phyloP scores from a whole-genome alignment of 805 yeast genomes.

The Ogataea angusta region DNA sequence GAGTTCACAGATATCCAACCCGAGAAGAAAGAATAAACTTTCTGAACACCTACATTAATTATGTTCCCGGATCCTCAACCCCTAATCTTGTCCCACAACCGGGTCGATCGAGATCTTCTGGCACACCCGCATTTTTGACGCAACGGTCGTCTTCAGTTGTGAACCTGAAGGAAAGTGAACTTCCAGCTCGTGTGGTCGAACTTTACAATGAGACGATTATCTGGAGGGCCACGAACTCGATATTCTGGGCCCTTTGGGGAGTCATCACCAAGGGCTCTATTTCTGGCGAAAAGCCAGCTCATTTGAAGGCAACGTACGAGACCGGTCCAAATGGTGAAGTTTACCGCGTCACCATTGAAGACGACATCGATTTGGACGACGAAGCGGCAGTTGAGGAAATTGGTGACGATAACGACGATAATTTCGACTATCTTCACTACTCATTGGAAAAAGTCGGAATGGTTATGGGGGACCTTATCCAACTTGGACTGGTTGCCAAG shows the following conservation, averaged over 20 bases:
- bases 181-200: slow-evolving; percentile 38
- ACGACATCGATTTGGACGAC: slow-evolving; percentile 26
- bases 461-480: slow-evolving; percentile 70
- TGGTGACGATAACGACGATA: slow-evolving; percentile 43
- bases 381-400: slow-evolving; percentile 27
- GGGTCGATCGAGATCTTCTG: slow-evolving; percentile 4
- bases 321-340: slow-evolving; percentile 57
- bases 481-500: slow-evolving; percentile 49
- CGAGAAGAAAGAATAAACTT: slow-evolving; percentile 66
- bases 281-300: background rate
- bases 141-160: slow-evolving; percentile 31
- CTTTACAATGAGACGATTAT: slow-evolving; percentile 61
- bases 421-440: slow-evolving; percentile 76
- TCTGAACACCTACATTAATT: slow-evolving; percentile 74
- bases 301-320: slow-evolving; percentile 26
- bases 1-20: slow-evolving; percentile 59
- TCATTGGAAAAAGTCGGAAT: slow-evolving; percentile 70
- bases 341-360: slow-evolving; percentile 36
- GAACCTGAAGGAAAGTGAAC: slow-evolving; percentile 35
- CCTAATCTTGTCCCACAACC: slow-evolving; percentile 21
- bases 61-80: slow-evolving; percentile 36
- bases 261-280: slow-evolving; percentile 43
- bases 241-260: slow-evolving; percentile 92
- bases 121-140: slow-evolving; percentile 10
- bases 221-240: slow-evolving; percentile 80